Evolutionary conservation across 225 moss, liverwort and hornwort genomes (phyloP), one percentile per base, ranked within the genome.

Genomic region (Sphagnum tenellum): DNA sequence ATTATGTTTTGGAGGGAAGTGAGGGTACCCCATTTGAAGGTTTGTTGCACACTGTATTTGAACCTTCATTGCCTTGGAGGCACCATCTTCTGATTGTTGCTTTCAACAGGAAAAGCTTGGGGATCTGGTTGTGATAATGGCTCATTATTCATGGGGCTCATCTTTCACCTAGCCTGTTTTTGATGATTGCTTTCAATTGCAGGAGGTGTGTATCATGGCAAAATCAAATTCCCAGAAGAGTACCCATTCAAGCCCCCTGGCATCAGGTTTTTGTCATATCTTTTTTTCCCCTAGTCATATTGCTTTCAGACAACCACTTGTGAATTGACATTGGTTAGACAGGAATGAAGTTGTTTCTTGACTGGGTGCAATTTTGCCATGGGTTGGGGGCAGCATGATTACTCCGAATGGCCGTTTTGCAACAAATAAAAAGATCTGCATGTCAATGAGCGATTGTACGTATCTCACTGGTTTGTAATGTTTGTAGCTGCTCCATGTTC

Each of bases 391-490:
- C 92, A 98, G 98, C 74, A 98, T 98, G 92, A 89, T 93, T 46
- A 98, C 98, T 12, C 98, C 98, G 55, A 98, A 98, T 66, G 98
- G 98, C 59, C 88, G 98, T 48, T 98, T 98, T 72, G 98, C 98
- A 53, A 98, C 98, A 5, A 93, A 98, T 83, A 98, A 92, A 82
- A 83, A 87, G 63, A 90, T 98, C 64, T 98, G 98, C 85, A 98
- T 98, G 98, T 98, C 98, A 7, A 98, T 98, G 98, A 98, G 98
- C 70, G 98, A 98, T 76, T 98, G 96, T 98, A 84, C 70, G 90
- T 69, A 66, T 63, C 56, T 62, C 29, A 29, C 29, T 29, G 29
- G 0, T 29, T 29, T 29, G 29, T 29, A 29, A 29, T 29, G 29
- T 29, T 29, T 29, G 29, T 29, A 29, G 29, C 29, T 29, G 29